Conservation (phyloP, 2,329 filamentous ascomycete genomes). For the Salinomyces thailandicus region DNA sequence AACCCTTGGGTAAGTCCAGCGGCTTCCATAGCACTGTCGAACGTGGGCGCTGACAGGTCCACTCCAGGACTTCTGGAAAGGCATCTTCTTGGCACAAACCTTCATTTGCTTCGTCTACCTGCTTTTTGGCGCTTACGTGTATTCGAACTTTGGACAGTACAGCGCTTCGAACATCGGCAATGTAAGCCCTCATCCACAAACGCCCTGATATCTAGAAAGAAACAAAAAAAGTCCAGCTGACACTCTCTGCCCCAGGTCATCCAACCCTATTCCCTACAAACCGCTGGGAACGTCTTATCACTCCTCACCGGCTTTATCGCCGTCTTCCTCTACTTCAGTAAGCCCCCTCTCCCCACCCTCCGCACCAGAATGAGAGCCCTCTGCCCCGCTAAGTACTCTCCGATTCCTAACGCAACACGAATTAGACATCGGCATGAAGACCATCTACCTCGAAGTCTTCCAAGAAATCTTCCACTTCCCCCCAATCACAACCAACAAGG, state of each 20-base stretch:
- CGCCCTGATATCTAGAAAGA: too few relatives aligned
- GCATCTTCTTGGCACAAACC: constrained; percentile 32
- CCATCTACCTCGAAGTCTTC: constrained; percentile 44
- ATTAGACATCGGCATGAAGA: constrained; percentile 36
- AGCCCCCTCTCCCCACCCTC: too few relatives aligned
- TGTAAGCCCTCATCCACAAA: not conserved
- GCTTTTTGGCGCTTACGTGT: constrained; percentile 36
- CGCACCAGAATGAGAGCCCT: too few relatives aligned
- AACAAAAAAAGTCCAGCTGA: not conserved
- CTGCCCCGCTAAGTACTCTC: too few relatives aligned
- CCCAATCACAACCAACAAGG: constrained; percentile 35
- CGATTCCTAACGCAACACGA: too few relatives aligned
- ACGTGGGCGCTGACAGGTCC: too few relatives aligned
- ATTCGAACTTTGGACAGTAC: constrained; percentile 39
- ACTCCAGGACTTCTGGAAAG: constrained; percentile 39
- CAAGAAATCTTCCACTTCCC: constrained; percentile 42
- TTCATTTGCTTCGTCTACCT: constrained; percentile 41
- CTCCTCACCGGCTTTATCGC: constrained; percentile 29
- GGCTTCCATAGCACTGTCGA: too few relatives aligned
- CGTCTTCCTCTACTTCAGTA: not conserved
- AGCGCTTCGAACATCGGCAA: constrained; percentile 31
- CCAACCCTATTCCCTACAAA: constrained; percentile 27
- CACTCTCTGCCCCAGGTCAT: constrained; percentile 20
- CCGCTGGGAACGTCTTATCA: constrained; percentile 30
- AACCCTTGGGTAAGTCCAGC: constrained; percentile 25